These are phyloP conservation scores for Capronia coronata DNA, from an alignment of 2,329 filamentous ascomycete genomes.

Conservation along the genomic window DNA sequence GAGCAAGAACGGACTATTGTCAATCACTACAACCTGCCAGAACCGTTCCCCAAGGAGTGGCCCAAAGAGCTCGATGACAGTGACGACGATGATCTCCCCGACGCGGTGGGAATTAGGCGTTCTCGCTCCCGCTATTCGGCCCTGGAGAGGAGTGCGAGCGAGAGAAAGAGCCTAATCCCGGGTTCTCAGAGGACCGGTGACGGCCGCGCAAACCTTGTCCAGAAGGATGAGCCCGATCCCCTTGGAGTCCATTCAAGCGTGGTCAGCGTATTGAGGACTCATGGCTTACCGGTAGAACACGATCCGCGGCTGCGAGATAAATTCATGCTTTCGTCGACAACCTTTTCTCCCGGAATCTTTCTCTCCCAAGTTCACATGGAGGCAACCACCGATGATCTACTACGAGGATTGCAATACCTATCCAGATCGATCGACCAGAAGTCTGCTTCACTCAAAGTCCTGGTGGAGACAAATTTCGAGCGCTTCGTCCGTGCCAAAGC, in stretches of 20 bases:
- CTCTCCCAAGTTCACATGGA: slow-evolving; percentile 84
- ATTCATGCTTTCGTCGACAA: slow-evolving; percentile 90
- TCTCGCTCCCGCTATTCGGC: slow-evolving; percentile 78
- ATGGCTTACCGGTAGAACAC: slow-evolving; percentile 76
- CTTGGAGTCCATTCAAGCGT: slow-evolving; percentile 84
- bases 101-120: slow-evolving; percentile 39
- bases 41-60: slow-evolving; percentile 75
- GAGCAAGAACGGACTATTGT: slow-evolving; percentile 72
- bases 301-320: slow-evolving; percentile 76
- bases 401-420: slow-evolving; percentile 76
- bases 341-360: slow-evolving; percentile 84
- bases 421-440: slow-evolving; percentile 95
- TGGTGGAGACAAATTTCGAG: slow-evolving; percentile 97
- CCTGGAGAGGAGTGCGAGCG: slow-evolving; percentile 67
- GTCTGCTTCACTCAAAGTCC: slow-evolving; percentile 87
- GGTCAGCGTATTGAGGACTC: slow-evolving; percentile 66
- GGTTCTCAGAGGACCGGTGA: slow-evolving; percentile 63
- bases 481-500: slow-evolving; percentile 95
- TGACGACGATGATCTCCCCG: slow-evolving; percentile 52
- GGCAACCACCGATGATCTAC: slow-evolving; percentile 72
- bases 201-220: slow-evolving; percentile 69
- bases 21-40: slow-evolving; percentile 82
- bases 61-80: slow-evolving; percentile 71
- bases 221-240: slow-evolving; percentile 88
- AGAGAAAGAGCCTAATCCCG: slow-evolving; percentile 58